Base-by-base conservation (phyloP, 805 yeast genomes). In the Lipomyces kockii region DNA sequence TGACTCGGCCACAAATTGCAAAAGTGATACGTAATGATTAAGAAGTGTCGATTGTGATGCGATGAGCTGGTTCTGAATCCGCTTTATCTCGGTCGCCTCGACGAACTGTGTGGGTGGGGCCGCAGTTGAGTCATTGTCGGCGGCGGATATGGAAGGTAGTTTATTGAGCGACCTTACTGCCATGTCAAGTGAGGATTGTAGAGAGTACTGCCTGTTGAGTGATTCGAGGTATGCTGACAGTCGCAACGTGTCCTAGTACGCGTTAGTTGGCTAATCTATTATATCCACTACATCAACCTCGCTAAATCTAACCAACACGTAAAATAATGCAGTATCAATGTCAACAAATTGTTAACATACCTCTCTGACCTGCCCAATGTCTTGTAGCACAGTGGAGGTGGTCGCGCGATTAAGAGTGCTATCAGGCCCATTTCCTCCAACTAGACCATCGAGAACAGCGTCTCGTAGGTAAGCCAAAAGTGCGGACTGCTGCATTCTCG, bases 401-500 rank as follows among this genome's bases (percentile, higher is more conserved):
- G 49, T 17, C 22, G 49, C 49, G 22, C 22, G 3, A 34, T 2
- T 32, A 29, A 17, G 9, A 25, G 11, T n/a, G 22, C 22, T 7
- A 3, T n/a, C 49, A 8, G 8, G 11, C 22, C 0, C 35, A 7
- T 39, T 25, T 20, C 43, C 52, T 27, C 2, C 37, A 22, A 51
- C 14, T 12, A 53, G 54, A 27, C 63, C 64, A 59, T 62, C 66
- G 53, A 66, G 56, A 11, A 63, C 69, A 32, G 66, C 69, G 27
- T 62, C 69, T 20, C 64, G 69, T 20, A 62, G 56, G 22, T 34
- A 64, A 25, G 61, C 65, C 54, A 62, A 58, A 56, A 59, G 52
- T 12, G 32, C 25, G 32, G 3, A 52, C 55, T 22, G 34, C 34
- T 29, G 29, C 55, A 52, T 52, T 52, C n/a, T 25, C 17, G 55